These are phyloP conservation scores for Phytophthora gonapodyides DNA, from an alignment of 352 stramenopile species.

Conservation along the genomic window DNA sequence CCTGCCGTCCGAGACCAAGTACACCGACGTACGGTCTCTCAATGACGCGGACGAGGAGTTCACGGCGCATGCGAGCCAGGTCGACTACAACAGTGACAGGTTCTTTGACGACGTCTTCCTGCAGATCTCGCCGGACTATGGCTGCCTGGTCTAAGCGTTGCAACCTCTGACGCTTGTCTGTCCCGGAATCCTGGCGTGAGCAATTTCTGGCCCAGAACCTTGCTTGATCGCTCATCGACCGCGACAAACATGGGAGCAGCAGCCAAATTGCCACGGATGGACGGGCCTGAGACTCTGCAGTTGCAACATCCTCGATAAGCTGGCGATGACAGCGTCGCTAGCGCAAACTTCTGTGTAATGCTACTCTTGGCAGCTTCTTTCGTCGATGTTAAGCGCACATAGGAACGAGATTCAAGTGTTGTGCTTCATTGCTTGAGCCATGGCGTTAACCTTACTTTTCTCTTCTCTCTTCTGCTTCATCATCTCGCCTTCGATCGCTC, in stretches of 20 bases:
- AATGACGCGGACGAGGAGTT: constrained; percentile 57
- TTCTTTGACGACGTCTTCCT: constrained; percentile 83
- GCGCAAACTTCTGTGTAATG: constrained; percentile 25
- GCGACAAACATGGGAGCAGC: constrained; percentile 21
- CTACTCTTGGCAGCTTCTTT: constrained; percentile 15
- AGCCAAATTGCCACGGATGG: constrained; percentile 6
- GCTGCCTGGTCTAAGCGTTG: constrained; percentile 59
- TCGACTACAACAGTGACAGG: constrained; percentile 72
- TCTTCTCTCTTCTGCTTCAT: constrained; percentile 2
- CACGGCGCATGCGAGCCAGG: constrained; percentile 45
- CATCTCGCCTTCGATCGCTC: neutral
- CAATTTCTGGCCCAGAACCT: constrained; percentile 5
- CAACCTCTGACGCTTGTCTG: too few species aligned
- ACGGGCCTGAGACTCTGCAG: too few species aligned
- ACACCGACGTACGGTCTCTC: constrained; percentile 55
- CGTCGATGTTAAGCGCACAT: neutral
- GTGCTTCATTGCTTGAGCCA: constrained; percentile 10
- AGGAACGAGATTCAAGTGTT: neutral
- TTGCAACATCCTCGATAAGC: constrained; percentile 23
- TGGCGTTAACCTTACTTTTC: constrained; percentile 7
- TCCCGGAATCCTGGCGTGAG: neutral
- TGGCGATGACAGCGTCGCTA: constrained; percentile 12
- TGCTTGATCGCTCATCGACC: constrained; percentile 31
- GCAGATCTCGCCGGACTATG: constrained; percentile 77
- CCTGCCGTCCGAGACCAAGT: constrained; percentile 51